Conservation (phyloP, 2,329 filamentous ascomycete species). For the Boeremia lycopersici region DNA sequence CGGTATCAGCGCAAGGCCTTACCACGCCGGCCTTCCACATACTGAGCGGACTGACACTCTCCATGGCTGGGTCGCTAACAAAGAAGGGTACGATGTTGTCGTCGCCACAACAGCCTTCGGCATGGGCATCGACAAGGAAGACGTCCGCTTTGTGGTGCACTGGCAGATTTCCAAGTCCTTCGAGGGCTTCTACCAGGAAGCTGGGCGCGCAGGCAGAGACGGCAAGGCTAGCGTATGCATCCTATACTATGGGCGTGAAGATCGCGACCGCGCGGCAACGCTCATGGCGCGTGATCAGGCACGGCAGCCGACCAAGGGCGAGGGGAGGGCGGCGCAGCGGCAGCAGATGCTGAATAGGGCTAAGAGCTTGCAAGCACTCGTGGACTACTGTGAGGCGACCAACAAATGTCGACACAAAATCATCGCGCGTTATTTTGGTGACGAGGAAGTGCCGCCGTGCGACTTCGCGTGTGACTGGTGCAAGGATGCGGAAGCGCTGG, state of each 20-base stretch:
- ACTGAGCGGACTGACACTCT: slow-evolving; percentile 73
- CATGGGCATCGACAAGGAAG: slow-evolving; percentile 96
- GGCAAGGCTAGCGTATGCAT: slow-evolving; percentile 87
- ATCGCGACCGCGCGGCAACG: slow-evolving; percentile 73
- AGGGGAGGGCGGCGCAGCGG: slow-evolving; percentile 30
- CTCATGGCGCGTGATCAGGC: slow-evolving; percentile 58
- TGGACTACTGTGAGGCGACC: slow-evolving; percentile 81
- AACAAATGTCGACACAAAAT: slow-evolving; percentile 70
- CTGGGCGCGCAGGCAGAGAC: slow-evolving; percentile 86
- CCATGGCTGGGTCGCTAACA: slow-evolving; percentile 73
- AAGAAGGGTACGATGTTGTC: slow-evolving; percentile 83
- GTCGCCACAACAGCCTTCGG: slow-evolving; percentile 96
- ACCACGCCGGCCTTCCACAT: slow-evolving; percentile 72
- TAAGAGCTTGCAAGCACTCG: slow-evolving; percentile 61
- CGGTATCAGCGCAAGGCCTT: slow-evolving; percentile 74
- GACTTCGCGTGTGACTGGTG: slow-evolving; percentile 58
- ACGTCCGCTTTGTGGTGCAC: slow-evolving; percentile 92
- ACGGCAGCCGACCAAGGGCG: slow-evolving; percentile 54
- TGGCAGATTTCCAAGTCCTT: slow-evolving; percentile 95
- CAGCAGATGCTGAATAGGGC: slow-evolving; percentile 49
- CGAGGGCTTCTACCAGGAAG: slow-evolving; percentile 96
- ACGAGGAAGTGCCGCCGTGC: slow-evolving; percentile 46
- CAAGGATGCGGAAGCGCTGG: slow-evolving; percentile 51
- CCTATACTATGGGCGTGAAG: slow-evolving; percentile 88
- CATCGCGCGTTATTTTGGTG: slow-evolving; percentile 47